Evolutionary conservation across 768 basidiomycete species (phyloP).

Genomic region (Lactarius evosmus): DNA sequence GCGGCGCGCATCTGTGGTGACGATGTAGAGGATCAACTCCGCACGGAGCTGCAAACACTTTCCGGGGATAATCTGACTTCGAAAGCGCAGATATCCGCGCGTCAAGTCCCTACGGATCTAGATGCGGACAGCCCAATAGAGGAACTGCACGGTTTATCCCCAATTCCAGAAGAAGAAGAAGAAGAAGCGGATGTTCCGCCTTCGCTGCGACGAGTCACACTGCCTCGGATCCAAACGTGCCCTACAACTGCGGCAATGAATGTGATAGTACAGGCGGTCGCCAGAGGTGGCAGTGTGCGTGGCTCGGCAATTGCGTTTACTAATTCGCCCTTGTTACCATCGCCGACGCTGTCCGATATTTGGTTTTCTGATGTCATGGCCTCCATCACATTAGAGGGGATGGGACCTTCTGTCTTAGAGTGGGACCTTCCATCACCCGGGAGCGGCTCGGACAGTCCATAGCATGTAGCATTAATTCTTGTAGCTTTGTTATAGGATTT

Average conservation of each 20-base stretch:
- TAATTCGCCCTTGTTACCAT: slow-evolving; percentile 18
- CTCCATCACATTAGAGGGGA: slow-evolving; percentile 15
- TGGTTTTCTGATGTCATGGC: slow-evolving; percentile 18
- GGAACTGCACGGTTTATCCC: slow-evolving; percentile 1
- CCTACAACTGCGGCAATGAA: not conserved
- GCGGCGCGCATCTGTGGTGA: slow-evolving; percentile 27
- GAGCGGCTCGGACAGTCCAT: slow-evolving; percentile 13
- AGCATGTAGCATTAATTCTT: slow-evolving; percentile 2
- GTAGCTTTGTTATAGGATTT: slow-evolving; percentile 10
- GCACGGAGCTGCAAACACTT: slow-evolving; percentile 11
- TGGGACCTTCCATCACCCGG: slow-evolving; percentile 25
- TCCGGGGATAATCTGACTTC: not conserved
- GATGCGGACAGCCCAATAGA: slow-evolving; percentile 1
- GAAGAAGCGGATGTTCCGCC: slow-evolving; percentile 7
- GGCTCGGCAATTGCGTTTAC: not conserved
- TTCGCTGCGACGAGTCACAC: not conserved
- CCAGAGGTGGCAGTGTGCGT: not conserved
- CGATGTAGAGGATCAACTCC: slow-evolving; percentile 25
- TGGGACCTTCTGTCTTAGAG: slow-evolving; percentile 11
- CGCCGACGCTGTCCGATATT: slow-evolving; percentile 25
- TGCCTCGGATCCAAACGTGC: slow-evolving; percentile 15
- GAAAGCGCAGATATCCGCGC: not conserved
- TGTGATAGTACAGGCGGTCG: not conserved
- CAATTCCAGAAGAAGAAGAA: slow-evolving; percentile 23
- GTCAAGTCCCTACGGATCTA: not conserved